These are phyloP conservation scores for Protea cynaroides DNA, from an alignment of 164 flowering plant species.

Conservation along the genomic window DNA sequence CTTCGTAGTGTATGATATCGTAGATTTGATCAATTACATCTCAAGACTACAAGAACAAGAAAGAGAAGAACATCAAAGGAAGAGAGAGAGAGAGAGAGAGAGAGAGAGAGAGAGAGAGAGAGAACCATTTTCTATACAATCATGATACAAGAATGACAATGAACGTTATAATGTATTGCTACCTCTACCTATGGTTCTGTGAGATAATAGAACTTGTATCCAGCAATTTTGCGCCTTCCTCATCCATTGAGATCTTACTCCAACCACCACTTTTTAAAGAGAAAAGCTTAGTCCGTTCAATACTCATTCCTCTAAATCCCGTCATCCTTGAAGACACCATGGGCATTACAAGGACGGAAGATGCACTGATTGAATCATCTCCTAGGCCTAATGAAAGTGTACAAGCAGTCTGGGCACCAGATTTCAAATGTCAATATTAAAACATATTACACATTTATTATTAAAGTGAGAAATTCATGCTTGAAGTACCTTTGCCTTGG, in stretches of 20 bases:
- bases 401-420: conserved; percentile 53
- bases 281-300: conserved; percentile 51
- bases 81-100: neutral
- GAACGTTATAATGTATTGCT: conserved; percentile 2
- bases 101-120: no score
- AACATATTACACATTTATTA: neutral
- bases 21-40: conserved; percentile 8
- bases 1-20: neutral
- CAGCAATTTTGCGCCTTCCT: conserved; percentile 29
- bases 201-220: conserved; percentile 40
- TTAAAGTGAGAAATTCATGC: neutral
- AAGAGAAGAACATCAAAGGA: neutral
- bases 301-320: conserved; percentile 66
- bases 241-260: conserved; percentile 52
- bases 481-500: conserved; percentile 62
- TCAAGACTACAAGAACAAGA: conserved; percentile 1
- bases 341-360: conserved; percentile 91
- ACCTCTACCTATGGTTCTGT: conserved; percentile 23
- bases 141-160: conserved; percentile 12
- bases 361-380: conserved; percentile 83
- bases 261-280: conserved; percentile 48
- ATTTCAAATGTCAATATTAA: neutral
- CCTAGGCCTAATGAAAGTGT: conserved; percentile 65
- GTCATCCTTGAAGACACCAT: conserved; percentile 96
- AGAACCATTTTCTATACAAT: conserved; percentile 13